These are phyloP conservation scores for Geotrichum armillariae DNA, from an alignment of 1,139 yeast genomes.

Conservation along the genomic window DNA sequence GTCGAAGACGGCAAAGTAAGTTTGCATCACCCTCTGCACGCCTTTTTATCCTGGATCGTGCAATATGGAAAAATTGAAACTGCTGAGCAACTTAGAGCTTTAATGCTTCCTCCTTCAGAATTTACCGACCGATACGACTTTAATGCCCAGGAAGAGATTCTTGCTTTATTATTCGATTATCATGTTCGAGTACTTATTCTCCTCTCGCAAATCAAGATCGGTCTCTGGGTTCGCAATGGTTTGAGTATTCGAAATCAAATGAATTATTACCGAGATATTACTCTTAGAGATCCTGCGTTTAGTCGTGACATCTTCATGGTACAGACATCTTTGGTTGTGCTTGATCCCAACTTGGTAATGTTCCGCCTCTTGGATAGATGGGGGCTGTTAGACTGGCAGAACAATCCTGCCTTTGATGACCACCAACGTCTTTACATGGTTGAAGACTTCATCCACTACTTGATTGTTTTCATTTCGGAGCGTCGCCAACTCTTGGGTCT, in stretches of 20 bases:
- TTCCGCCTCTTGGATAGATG: conserved; percentile 67
- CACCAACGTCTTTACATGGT: conserved; percentile 54
- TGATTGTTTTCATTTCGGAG: conserved; percentile 71
- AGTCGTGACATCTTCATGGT: conserved; percentile 71
- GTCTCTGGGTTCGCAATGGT: conserved; percentile 91
- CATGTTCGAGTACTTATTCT: conserved; percentile 75
- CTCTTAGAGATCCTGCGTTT: conserved; percentile 80
- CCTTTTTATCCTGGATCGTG: conserved; percentile 68
- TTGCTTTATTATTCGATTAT: conserved; percentile 58
- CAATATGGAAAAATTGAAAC: conserved; percentile 48
- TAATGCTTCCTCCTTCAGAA: conserved; percentile 26
- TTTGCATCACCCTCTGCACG: conserved; percentile 78
- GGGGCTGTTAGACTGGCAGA: conserved; percentile 55
- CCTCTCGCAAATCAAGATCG: conserved; percentile 71
- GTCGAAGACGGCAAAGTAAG: conserved; percentile 56
- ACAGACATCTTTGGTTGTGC: conserved; percentile 64
- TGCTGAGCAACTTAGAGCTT: conserved; percentile 34
- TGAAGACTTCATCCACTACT: conserved; percentile 74
- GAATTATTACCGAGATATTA: conserved; percentile 77
- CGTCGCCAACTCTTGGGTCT: conserved; percentile 57
- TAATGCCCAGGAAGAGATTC: conserved; percentile 23
- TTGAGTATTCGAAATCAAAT: conserved; percentile 75
- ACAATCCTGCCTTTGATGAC: conserved; percentile 43
- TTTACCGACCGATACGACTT: conserved; percentile 4
- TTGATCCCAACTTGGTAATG: conserved; percentile 58